phyloP scores from a whole-genome alignment of 106 monocot genomes.

The Ottelia alismoides region DNA sequence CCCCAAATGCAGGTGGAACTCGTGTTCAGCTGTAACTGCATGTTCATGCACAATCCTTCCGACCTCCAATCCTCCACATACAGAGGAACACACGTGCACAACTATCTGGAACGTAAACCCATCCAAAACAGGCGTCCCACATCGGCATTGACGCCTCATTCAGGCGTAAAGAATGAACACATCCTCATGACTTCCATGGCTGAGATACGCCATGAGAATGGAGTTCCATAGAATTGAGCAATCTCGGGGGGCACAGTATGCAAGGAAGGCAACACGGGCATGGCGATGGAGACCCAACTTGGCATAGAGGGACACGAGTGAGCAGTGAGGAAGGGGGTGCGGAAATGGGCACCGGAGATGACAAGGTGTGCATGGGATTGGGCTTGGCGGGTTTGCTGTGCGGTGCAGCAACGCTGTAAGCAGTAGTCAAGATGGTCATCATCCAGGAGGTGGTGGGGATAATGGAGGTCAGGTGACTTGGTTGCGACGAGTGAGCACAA shows the following conservation, averaged over 20 bases:
- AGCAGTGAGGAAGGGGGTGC: conserved; percentile 26
- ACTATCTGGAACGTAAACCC: conserved; percentile 48
- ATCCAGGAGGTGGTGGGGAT: background rate
- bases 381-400: conserved; percentile 9
- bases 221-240: conserved; percentile 41
- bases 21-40: conserved; percentile 19
- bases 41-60: conserved; percentile 26
- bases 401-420: conserved; percentile 23
- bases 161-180: conserved; percentile 23
- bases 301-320: conserved; percentile 34
- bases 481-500: no score
- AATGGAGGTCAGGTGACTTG: background rate
- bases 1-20: conserved; percentile 34
- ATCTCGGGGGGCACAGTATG: background rate
- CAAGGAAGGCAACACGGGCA: conserved; percentile 23
- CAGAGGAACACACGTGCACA: conserved; percentile 17
- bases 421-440: conserved; percentile 14
- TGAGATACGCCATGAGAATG: conserved; percentile 37
- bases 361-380: conserved; percentile 15
- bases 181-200: conserved; percentile 4
- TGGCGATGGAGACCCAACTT: conserved; percentile 16
- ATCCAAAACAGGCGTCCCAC: conserved; percentile 16
- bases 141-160: conserved; percentile 2
- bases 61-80: background rate
- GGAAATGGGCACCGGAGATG: conserved; percentile 6